Evolutionary conservation across 2,329 filamentous ascomycete species (phyloP), one percentile per base, ranked within the genome.

Genomic region (Colletotrichum sansevieriae): DNA sequence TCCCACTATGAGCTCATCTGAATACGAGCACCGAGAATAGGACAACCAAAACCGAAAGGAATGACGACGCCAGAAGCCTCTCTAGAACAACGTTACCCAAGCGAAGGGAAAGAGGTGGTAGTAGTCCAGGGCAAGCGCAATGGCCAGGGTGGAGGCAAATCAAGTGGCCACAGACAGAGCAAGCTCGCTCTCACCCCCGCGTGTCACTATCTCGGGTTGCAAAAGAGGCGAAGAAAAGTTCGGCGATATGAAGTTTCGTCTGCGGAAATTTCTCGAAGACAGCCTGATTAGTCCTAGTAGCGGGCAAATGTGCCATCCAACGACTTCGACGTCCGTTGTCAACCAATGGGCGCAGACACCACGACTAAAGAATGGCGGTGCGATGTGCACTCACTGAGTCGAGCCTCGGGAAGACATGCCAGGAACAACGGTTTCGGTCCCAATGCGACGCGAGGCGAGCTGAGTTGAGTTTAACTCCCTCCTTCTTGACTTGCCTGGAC

Each of bases 201-300:
- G 33, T n/a, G 41, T 59, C 15, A 29, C 47, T 39, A 33, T 47
- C 46, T 55, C 47, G 39, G 25, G 37, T 60, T 39, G 37, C 43
- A 8, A 20, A n/a, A 43, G 37, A 44, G 54, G n/a, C 20, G 47
- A 46, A 54, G n/a, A 47, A 35, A 47, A 35, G 43, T 59, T 39
- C 22, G 33, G 52, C n/a, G 25, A 10, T 6, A 39, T 41, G 22
- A 59, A 60, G 62, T 49, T 43, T 43, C 22, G 12, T 15, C n/a
- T 20, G 47, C 41, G 25, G 62, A 68, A 68, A 29, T 54, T 68
- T 65, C 65, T 68, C 47, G 65, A 65, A 68, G 55, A 60, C 20
- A 64, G 33, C 61, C 46, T 15, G 8, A 65, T 33, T 22, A 15
- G 49, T 49, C 47, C 47, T 59, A 55, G 47, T n/a, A 37, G 4